Evolutionary conservation across 2,329 filamentous ascomycete species (phyloP).

Genomic region (Trichoderma oligosporum): DNA sequence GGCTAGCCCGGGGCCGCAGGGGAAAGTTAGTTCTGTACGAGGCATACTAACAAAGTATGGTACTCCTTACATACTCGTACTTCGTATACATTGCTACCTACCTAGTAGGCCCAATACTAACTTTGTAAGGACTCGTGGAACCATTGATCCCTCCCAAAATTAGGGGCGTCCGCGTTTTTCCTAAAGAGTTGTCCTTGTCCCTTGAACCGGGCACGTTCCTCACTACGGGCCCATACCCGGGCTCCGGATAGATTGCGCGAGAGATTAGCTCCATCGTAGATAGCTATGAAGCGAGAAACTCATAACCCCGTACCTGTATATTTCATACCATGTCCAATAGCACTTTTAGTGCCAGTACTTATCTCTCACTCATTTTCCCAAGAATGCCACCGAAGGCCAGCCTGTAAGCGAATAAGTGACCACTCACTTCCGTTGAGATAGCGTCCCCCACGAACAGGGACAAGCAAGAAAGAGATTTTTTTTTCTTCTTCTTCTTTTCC

Average conservation of each 20-base stretch:
- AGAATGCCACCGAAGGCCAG: slow-evolving; percentile 16
- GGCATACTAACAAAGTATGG: no score
- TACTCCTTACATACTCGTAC: no score
- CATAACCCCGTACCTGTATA: neutral
- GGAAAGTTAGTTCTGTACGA: no score
- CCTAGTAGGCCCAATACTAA: no score
- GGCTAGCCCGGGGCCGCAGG: no score
- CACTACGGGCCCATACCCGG: slow-evolving; percentile 17
- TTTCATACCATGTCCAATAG: neutral
- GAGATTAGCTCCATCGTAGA: slow-evolving; percentile 18
- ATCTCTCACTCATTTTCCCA: neutral
- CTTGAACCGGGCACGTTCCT: slow-evolving; percentile 8
- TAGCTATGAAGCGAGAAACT: slow-evolving; percentile 13
- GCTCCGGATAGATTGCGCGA: slow-evolving; percentile 18
- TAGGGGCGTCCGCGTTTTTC: slow-evolving; percentile 5
- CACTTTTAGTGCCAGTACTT: slow-evolving; percentile 5
- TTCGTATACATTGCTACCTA: no score
- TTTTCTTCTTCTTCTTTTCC: neutral
- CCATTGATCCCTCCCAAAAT: slow-evolving; percentile 1
- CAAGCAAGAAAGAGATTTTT: slow-evolving; percentile 3
- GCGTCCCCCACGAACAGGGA: slow-evolving; percentile 6
- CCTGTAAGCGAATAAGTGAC: slow-evolving; percentile 2
- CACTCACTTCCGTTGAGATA: neutral
- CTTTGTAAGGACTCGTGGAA: no score
- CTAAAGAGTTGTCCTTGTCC: slow-evolving; percentile 11